phyloP scores from a whole-genome alignment of 257 asterid genomes.

The Solanum chmielewskii region DNA sequence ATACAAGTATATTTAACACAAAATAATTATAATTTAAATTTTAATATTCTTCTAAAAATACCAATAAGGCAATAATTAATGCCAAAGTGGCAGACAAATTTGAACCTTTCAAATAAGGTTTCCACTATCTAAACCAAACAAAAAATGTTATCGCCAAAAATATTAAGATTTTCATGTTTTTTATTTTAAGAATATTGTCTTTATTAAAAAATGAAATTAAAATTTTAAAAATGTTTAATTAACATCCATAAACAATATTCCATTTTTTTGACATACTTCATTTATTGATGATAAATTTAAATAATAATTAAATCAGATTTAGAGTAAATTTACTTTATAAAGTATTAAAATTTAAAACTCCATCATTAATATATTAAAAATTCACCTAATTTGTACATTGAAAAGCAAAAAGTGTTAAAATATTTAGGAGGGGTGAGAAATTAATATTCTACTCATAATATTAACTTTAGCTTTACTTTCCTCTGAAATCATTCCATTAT shows the following conservation, averaged over 20 bases:
- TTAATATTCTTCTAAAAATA: background rate
- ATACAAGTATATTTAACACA: background rate
- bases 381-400: background rate
- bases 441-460: background rate
- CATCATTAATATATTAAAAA: background rate
- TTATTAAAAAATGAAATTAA: background rate
- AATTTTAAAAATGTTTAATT: background rate
- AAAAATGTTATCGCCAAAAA: background rate
- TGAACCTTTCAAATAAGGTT: background rate
- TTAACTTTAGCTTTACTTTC: background rate
- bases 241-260: background rate
- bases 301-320: background rate
- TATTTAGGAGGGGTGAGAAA: background rate
- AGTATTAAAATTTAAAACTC: background rate
- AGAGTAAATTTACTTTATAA: background rate
- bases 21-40: background rate
- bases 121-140: conserved; percentile 3
- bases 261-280: background rate
- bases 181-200: background rate
- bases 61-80: background rate
- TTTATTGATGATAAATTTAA: background rate
- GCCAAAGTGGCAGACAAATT: conserved; percentile 1
- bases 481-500: conserved; percentile 1
- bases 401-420: background rate
- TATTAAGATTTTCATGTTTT: background rate